Percentiles rank a stretch among this genome's conserved stretches.
These are phyloP conservation scores for Eremochloa ophiuroides DNA, from an alignment of 176 grass and related monocot species.

Conservation along the genomic window DNA sequence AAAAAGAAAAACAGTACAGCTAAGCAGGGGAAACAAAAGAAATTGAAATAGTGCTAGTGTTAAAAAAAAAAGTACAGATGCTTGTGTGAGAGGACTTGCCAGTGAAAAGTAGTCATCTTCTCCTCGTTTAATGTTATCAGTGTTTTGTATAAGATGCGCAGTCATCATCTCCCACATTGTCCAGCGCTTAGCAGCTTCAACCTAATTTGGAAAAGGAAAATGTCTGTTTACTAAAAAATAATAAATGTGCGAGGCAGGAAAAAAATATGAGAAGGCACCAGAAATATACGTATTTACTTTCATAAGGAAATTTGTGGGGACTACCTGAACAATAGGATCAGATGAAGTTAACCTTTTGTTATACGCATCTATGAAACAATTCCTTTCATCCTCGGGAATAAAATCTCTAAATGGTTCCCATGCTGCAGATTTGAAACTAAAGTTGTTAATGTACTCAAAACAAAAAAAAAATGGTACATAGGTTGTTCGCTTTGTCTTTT, in stretches of 20 bases:
- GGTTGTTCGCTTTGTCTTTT: background rate
- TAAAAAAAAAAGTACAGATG: background rate
- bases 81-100: conserved; percentile 39
- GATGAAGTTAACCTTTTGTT: conserved; percentile 77
- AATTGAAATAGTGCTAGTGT: background rate
- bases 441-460: background rate
- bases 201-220: conserved; percentile 37
- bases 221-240: background rate
- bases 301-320: background rate
- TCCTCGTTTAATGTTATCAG: conserved; percentile 72
- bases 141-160: conserved; percentile 88
- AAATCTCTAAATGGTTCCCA: conserved; percentile 94
- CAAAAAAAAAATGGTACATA: background rate
- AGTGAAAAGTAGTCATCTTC: conserved; percentile 81
- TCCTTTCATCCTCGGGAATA: conserved; percentile 83
- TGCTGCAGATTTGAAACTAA: conserved; percentile 36
- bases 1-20: background rate
- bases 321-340: conserved; percentile 61
- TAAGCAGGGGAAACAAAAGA: background rate
- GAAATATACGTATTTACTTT: background rate
- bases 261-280: background rate
- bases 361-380: conserved; percentile 78
- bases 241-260: background rate
- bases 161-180: conserved; percentile 98
- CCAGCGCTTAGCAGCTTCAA: conserved; percentile 86